Base-by-base conservation (phyloP, 176 grass and related monocot genomes). In the Triticum monococcum region DNA sequence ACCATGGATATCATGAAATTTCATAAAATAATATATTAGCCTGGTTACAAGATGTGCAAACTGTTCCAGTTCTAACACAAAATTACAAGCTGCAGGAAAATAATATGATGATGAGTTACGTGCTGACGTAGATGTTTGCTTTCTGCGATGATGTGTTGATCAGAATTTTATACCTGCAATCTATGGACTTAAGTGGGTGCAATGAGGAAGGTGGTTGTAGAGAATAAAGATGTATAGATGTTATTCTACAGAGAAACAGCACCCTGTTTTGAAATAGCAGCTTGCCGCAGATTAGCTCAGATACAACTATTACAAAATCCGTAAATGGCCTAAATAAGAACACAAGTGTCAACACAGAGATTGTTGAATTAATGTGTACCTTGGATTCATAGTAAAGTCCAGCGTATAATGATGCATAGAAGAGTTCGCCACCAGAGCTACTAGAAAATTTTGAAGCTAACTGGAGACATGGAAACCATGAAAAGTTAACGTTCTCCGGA, bases 381-480 rank as follows among this genome's bases (percentile, higher is more conserved):
- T 93, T 84, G 80, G 93, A 95, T 89, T 98, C 93, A 52, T 95
- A 89, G 76, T 94, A 94, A 70, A 98, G 91, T 37, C 93, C 93
- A 24, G 93, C 66, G 62, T 95, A 98, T 50, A 98, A 76, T 86
- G 90, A 88, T n/a, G 96, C 87, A 79, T 98, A 98, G 59, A 98
- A 98, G 26, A 89, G 43, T 36, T 98, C 91, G 24, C 88, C 74
- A 22, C 77, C 91, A 76, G 78, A 78, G 20, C 90, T 71, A 43
- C 57, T 64, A 22, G 84, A 92, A 67, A 98, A 98, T 18, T 83
- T 82, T 54, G 84, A 70, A 52, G 86, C 81, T 61, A 95, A 91
- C 96, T 98, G 84, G 85, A 87, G 66, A 84, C 65, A 76, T 13
- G 20, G 11, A 65, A 72, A 87, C 14, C 20, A 57, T n/a, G 22